phyloP scores from a whole-genome alignment of 352 stramenopile species.

The Peronospora farinosa region DNA sequence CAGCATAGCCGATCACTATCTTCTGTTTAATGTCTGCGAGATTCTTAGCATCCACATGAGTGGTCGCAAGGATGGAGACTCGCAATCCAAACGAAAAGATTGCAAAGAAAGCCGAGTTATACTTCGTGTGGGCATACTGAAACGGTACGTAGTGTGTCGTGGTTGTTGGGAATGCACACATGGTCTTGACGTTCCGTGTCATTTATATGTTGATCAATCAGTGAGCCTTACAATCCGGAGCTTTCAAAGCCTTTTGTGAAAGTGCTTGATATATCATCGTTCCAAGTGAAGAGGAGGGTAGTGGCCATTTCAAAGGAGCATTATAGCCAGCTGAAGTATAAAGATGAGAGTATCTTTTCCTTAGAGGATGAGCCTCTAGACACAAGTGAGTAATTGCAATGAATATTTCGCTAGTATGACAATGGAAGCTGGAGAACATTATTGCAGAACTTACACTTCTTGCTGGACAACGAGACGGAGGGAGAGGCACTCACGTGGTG shows the following conservation, averaged over 20 bases:
- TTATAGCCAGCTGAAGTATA: conserved; percentile 54
- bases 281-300: conserved; percentile 61
- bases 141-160: conserved; percentile 36
- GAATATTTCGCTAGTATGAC: conserved; percentile 1
- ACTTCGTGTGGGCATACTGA: conserved; percentile 55
- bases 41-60: conserved; percentile 57
- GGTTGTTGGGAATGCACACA: not conserved
- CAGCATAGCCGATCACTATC: conserved; percentile 55
- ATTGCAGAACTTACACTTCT: conserved; percentile 18
- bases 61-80: conserved; percentile 19
- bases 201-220: conserved; percentile 11
- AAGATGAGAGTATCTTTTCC: conserved; percentile 76
- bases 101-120: conserved; percentile 30
- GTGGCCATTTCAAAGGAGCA: conserved; percentile 60
- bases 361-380: conserved; percentile 32
- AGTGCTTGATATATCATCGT: conserved; percentile 45
- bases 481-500: conserved; percentile 17
- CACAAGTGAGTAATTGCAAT: conserved; percentile 22
- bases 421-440: conserved; percentile 14
- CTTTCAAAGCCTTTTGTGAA: conserved; percentile 37
- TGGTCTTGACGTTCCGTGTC: conserved; percentile 2
- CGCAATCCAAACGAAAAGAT: conserved; percentile 24
- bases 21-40: conserved; percentile 77
- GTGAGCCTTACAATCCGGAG: conserved; percentile 47
- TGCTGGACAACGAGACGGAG: conserved; percentile 16